These are phyloP conservation scores for Nakazawaea ernobii DNA, from an alignment of 805 yeast species.

Conservation along the genomic window DNA sequence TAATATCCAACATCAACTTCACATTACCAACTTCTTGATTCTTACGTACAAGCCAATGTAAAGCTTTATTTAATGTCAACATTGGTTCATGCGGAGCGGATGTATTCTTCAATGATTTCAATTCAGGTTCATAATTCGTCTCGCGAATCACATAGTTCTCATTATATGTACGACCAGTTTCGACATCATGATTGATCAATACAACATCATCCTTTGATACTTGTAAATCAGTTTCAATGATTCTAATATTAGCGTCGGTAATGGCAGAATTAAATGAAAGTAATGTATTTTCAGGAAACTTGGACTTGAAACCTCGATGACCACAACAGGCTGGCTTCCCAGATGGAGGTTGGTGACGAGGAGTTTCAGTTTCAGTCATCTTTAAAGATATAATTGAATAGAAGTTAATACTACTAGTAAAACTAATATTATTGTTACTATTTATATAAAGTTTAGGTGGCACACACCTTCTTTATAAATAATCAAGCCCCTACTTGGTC, in stretches of 20 bases:
- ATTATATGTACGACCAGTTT: slow-evolving; percentile 27
- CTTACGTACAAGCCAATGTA: slow-evolving; percentile 34
- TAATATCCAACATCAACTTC: slow-evolving; percentile 36
- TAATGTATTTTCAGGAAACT: slow-evolving; percentile 11
- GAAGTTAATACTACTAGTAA: no score
- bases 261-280: slow-evolving; percentile 7
- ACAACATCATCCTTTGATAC: slow-evolving; percentile 26
- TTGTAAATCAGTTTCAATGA: slow-evolving; percentile 25
- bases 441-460: no score
- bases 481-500: no score
- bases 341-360: background rate
- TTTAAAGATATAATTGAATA: background rate
- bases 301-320: slow-evolving; percentile 8
- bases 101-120: slow-evolving; percentile 23
- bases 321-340: slow-evolving; percentile 5
- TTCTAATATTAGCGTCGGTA: background rate
- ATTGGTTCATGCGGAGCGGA: slow-evolving; percentile 26
- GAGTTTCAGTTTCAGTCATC: slow-evolving; percentile 1
- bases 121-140: slow-evolving; percentile 20
- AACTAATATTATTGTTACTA: no score
- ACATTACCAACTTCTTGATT: slow-evolving; percentile 32
- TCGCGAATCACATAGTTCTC: slow-evolving; percentile 20
- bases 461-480: no score
- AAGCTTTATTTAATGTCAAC: slow-evolving; percentile 24
- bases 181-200: slow-evolving; percentile 29